Evolutionary conservation across 192 early-diverging fungal genomes (phyloP), one percentile per base, ranked within the genome.

Genomic region (Backusella liffmaniae): DNA sequence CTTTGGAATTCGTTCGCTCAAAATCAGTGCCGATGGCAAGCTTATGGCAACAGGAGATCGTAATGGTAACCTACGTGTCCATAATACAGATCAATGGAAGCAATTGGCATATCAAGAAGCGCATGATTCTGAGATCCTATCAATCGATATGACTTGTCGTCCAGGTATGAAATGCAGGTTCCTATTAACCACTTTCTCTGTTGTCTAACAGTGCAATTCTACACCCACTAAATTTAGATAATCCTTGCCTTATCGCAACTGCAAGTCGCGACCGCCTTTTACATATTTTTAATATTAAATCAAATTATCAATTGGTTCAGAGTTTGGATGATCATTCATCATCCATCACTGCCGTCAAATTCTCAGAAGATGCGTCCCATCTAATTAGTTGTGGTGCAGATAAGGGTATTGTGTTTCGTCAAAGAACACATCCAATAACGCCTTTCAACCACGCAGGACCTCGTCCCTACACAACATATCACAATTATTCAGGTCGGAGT

Each of bases 251-350:
- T 30, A 79, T 95, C 35, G 94, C 92, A 4, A 94, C 93, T 8
- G 91, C 88, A 32, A 89, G 91, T 74, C 85, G 94, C 23, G 94
- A 96, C 77, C 83, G 94, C 75, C 73, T 93, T 7, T 72, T 96
- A 13, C 93, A 96, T 71, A 79, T 96, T 6, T 96, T 94, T 83
- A 88, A 94, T 79, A 81, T 90, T 13, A 70, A 73, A 2, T 77
- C 75, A 29, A 77, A 88, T 30, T 93, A 89, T 62, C 82, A 89
- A n/a, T 76, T 95, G 18, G 80, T 93, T 18, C 91, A 94, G 66
- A 95, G 93, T 29, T 77, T 96, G 46, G 94, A 94, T 49, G 94
- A 95, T 67, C 94, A 96, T 72, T 93, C 94, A 42, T 93, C 93
- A 0, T 93, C 94, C 0, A 91, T 96, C 3, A 94, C 92, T 5